Evolutionary conservation across 164 flowering plant genomes (phyloP).

Genomic region (Vitis labrusca): DNA sequence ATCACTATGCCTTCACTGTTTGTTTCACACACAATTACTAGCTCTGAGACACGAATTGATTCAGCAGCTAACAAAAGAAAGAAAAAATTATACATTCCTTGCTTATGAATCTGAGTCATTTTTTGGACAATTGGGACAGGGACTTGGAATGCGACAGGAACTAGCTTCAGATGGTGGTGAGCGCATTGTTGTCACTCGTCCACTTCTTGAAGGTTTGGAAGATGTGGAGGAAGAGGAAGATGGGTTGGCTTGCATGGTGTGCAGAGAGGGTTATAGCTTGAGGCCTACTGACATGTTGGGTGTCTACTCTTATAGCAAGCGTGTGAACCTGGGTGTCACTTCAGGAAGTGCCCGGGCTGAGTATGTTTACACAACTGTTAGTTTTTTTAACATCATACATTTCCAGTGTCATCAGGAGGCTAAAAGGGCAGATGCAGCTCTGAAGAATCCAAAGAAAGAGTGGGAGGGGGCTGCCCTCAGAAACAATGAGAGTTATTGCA

Average conservation of each 20-base stretch:
- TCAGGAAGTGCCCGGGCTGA: constrained; percentile 92
- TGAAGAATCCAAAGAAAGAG: constrained; percentile 94
- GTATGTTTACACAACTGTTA: constrained; percentile 96
- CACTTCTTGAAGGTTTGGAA: constrained; percentile 86
- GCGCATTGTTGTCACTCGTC: constrained; percentile 76
- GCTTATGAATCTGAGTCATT: neutral
- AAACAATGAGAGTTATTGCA: constrained; percentile 95
- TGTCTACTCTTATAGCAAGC: constrained; percentile 89
- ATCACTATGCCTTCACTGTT: too few species aligned
- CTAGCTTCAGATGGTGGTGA: constrained; percentile 89
- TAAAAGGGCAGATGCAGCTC: constrained; percentile 93
- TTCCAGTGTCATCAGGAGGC: constrained; percentile 99
- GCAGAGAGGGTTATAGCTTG: constrained; percentile 96
- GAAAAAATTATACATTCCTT: neutral
- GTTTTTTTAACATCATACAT: constrained; percentile 96
- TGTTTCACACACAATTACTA: too few species aligned
- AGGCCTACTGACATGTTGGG: constrained; percentile 92
- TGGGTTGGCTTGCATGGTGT: constrained; percentile 98
- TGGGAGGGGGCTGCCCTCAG: constrained; percentile 99
- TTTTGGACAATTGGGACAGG: constrained; percentile 38
- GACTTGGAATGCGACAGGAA: constrained; percentile 88
- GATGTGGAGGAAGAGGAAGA: constrained; percentile 96
- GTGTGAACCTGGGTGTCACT: constrained; percentile 82
- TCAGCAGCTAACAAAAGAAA: neutral
- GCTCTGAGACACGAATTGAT: neutral